Base-by-base conservation (phyloP, 2,329 filamentous ascomycete species). In the Xylariales sp. region DNA sequence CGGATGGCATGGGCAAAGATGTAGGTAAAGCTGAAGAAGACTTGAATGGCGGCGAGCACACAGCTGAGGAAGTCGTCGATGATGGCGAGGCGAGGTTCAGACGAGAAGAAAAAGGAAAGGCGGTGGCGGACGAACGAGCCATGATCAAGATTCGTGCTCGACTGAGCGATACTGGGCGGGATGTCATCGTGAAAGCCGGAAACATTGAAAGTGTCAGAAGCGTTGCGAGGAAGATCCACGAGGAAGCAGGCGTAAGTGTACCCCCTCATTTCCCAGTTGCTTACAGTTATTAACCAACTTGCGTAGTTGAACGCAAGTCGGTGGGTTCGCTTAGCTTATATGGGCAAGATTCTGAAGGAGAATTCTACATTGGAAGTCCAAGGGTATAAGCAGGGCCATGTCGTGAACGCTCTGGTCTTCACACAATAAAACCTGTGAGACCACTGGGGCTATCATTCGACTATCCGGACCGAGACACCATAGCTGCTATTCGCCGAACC, bases 291-390 rank as follows among this genome's bases (percentile, higher is more conserved):
- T n/a, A n/a, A n/a, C n/a, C n/a, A n/a, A n/a, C n/a, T n/a, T 7
- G 12, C 28, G 14, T 51, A 85, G 84, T 66, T 90, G 22, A 61
- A 73, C 2, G 58, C 69, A 6, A 68, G 67, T 32, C 79, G 78
- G 46, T 76, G 71, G 35, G 69, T 95, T 38, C 79, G 80, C 40
- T 76, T 95, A 45, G 82, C 80, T 15, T 94, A 95, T 60, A 74
- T 93, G 62, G 90, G 90, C 51, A 88, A 82, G 58, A 78, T 90
- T 38, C 73, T 95, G 33, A 80, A 82, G 49, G 86, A 91, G 49
- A 72, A 73, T 40, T 59, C 76, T 15, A 73, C 82, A 1, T 67
- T 95, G 14, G 62, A 70, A 32, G 73, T 75, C 3, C 84, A 93
- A 52, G 85, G 84, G 36, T 95, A 87, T 86, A 77, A 81, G 52